Evolutionary conservation across 2,329 filamentous ascomycete species (phyloP), one percentile per base, ranked within the genome.

Genomic region (Botryotinia narcissicola): DNA sequence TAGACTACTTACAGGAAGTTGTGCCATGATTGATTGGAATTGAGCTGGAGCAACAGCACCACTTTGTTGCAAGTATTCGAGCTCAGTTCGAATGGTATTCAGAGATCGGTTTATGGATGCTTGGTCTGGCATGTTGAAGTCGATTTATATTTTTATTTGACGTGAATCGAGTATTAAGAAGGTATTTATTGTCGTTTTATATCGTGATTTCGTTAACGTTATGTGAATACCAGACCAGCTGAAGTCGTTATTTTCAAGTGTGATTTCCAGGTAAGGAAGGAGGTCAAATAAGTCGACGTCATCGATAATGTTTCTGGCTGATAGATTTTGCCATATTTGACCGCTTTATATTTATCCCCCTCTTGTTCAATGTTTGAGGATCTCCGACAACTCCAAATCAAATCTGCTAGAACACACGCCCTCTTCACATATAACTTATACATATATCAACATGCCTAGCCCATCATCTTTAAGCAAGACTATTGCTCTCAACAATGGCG

Each of bases 11-110:
- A 81, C 80, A 16, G 81, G 80, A n/a, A 82, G 73, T 73, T 81
- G 81, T 37, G 80, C 80, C 75, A 79, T 76, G 54, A 82, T 82
- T 12, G 77, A 79, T 51, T 81, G 75, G 40, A 80, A 78, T 73
- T 82, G 81, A n/a, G 78, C 74, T 2, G 76, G 76, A 32, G 75
- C 76, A 8, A 82, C 67, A 3, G 81, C 77, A 48, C 78, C 79
- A 25, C 75, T 75, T 44, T 79, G 79, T 60, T 80, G 78, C 20
- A 82, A 76, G 74, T 77, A 82, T 71, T 82, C 79, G 16, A 77
- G 70, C 62, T 78, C 76, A 0, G 77, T 79, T 16, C 74, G 73
- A 59, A 79, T 77, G 20, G 75, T 78, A 60, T 74, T 76, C 42
- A 80, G 70, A 48, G 78, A 80, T 48, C 77, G 77, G 29, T 77